These are phyloP conservation scores for Fusarium irregulare DNA, from an alignment of 2,329 filamentous ascomycete genomes.

Conservation along the genomic window DNA sequence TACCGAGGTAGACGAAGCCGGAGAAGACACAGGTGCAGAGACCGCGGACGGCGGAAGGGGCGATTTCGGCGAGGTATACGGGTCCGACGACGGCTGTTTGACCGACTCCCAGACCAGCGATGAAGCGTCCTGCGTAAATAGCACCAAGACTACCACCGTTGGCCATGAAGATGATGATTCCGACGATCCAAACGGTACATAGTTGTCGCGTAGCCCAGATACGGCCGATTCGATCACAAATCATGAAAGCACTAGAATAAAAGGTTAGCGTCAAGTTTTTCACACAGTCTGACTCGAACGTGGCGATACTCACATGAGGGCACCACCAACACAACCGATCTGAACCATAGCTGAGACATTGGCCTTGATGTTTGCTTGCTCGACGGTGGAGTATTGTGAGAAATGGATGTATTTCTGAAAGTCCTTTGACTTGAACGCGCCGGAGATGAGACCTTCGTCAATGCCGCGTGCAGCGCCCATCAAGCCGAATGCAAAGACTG, in stretches of 20 bases:
- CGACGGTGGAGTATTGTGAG: slow-evolving; percentile 1
- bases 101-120: slow-evolving; percentile 32
- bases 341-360: slow-evolving; percentile 28
- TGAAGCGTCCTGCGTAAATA: slow-evolving; percentile 29
- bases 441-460: slow-evolving; percentile 20
- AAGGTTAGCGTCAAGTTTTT: not conserved
- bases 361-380: slow-evolving; percentile 24
- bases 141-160: slow-evolving; percentile 17
- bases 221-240: slow-evolving; percentile 19
- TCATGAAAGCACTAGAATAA: slow-evolving; percentile 13
- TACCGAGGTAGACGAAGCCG: slow-evolving; percentile 25
- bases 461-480: slow-evolving; percentile 22
- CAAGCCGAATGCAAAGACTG: slow-evolving; percentile 19
- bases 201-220: slow-evolving; percentile 23
- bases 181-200: slow-evolving; percentile 12
- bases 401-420: slow-evolving; percentile 19
- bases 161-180: slow-evolving; percentile 21
- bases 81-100: slow-evolving; percentile 34
- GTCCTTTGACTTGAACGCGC: slow-evolving; percentile 23
- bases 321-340: slow-evolving; percentile 22
- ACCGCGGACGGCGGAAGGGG: slow-evolving; percentile 29
- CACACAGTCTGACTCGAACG: not conserved
- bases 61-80: slow-evolving; percentile 35
- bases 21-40: slow-evolving; percentile 35
- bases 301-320: slow-evolving; percentile 8